Percentiles rank a stretch among this genome's conserved stretches.
phyloP scores from a whole-genome alignment of 176 grass and related monocot genomes.

The Aegilops umbellulata region DNA sequence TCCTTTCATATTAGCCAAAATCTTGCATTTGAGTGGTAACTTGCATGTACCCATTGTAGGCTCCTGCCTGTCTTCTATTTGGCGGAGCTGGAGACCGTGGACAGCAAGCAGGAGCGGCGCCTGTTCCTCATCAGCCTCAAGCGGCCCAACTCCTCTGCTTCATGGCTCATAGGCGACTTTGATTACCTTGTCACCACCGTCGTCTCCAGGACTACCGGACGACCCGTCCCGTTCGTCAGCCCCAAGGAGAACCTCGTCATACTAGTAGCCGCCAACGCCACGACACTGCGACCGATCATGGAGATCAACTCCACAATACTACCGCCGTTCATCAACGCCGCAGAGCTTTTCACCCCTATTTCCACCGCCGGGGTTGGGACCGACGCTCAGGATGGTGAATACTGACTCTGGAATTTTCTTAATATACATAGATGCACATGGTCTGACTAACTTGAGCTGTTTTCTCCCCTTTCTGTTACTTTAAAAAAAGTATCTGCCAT shows the following conservation, averaged over 20 bases:
- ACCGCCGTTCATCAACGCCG: slow-evolving; percentile 51
- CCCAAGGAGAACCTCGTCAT: slow-evolving; percentile 17
- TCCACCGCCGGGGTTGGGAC: slow-evolving; percentile 7
- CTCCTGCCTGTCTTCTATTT: slow-evolving; percentile 24
- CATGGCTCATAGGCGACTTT: background rate
- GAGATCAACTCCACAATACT: slow-evolving; percentile 20
- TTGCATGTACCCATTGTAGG: background rate
- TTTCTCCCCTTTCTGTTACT: background rate
- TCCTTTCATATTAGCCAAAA: background rate
- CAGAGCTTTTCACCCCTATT: slow-evolving; percentile 37
- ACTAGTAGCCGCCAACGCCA: background rate
- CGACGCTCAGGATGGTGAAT: slow-evolving; percentile 42
- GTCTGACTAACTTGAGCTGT: background rate
- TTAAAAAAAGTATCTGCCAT: slow-evolving; percentile 42
- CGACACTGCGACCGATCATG: background rate
- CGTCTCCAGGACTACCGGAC: background rate
- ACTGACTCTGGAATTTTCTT: background rate
- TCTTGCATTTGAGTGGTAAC: background rate
- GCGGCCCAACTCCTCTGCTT: background rate
- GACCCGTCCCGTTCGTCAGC: background rate
- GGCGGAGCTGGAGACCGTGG: slow-evolving; percentile 20
- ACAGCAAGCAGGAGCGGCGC: slow-evolving; percentile 17
- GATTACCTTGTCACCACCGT: slow-evolving; percentile 4
- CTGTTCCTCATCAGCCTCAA: slow-evolving; percentile 16
- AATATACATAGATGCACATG: background rate